These are phyloP conservation scores for Hymenochaete sp. DNA, from an alignment of 1,284 basidiomycete species.

Conservation along the genomic window DNA sequence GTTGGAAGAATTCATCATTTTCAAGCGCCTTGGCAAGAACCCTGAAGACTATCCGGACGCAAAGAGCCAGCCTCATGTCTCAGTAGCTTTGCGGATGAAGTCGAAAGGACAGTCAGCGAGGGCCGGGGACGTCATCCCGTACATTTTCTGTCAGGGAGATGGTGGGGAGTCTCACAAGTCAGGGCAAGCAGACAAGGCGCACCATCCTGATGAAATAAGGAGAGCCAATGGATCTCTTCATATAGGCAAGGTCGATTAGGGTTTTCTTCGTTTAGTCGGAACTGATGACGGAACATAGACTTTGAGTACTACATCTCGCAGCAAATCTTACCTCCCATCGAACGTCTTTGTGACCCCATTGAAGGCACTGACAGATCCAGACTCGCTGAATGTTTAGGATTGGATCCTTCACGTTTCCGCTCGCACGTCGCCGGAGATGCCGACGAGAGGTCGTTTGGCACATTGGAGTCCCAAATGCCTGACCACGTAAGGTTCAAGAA, in stretches of 20 bases:
- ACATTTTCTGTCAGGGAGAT: conserved; percentile 83
- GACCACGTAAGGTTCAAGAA: conserved; percentile 85
- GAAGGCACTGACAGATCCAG: conserved; percentile 90
- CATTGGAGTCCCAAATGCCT: conserved; percentile 85
- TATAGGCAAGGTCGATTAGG: conserved; percentile 48
- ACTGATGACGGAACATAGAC: conserved; percentile 39
- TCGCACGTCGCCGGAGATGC: conserved; percentile 34
- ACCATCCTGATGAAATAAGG: conserved; percentile 89
- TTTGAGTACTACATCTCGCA: conserved; percentile 88
- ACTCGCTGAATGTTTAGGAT: conserved; percentile 88
- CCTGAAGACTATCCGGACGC: conserved; percentile 95
- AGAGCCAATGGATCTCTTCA: conserved; percentile 56
- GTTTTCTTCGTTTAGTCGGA: not conserved
- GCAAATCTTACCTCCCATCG: conserved; percentile 91
- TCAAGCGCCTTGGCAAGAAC: conserved; percentile 92
- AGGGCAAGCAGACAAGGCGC: conserved; percentile 84
- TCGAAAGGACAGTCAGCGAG: conserved; percentile 73
- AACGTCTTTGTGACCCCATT: conserved; percentile 92
- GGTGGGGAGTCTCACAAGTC: conserved; percentile 68
- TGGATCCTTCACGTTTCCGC: conserved; percentile 80
- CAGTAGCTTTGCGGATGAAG: conserved; percentile 91
- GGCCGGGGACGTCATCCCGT: conserved; percentile 91
- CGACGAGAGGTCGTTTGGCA: conserved; percentile 66
- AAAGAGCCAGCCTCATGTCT: conserved; percentile 93
- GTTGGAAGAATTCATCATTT: conserved; percentile 90